Evolutionary conservation across 1,284 basidiomycete species (phyloP), one percentile per base, ranked within the genome.

Genomic region (Rhodotorula mucilaginosa): DNA sequence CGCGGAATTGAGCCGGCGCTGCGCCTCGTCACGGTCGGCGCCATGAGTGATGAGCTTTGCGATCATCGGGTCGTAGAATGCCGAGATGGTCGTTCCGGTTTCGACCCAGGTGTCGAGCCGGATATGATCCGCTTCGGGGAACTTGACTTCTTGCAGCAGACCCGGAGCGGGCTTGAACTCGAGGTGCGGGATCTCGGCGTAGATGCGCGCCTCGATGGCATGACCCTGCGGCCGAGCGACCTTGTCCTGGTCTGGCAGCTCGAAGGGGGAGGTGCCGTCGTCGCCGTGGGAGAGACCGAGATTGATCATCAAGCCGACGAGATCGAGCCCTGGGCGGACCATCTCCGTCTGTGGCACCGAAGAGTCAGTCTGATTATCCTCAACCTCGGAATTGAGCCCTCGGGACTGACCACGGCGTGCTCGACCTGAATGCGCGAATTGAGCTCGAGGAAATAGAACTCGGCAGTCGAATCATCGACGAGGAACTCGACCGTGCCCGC

Each of bases 121-220:
- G 26, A 73, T 64, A 60, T 60, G 70, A 5, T 52, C 78, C 29
- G 89, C 82, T 56, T 80, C 75, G 63, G 84, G 81, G 71, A 85
- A 78, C 1, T 80, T 72, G 64, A 94, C 86, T 80, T 93, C 90
- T 26, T 91, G 82, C 5, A 97, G 84, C 5, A 85, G 84, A 2
- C 93, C 94, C 26, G 92, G 93, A 79, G 96, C 93, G 1, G 93
- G 93, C 21, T 96, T 85, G 83, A 97, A 97, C 80, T 91, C 87
- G 59, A 91, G 91, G 77, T 92, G 86, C 23, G 93, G 92, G 77
- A 94, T 92, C 81, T 97, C 93, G 13, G 94, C 94, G 80, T 97
- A 97, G 75, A 97, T 95, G 47, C 69, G 65, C 7, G 70, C 86
- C 80, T 91, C 89, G 63, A 90, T 87, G 0, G 87, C 85, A 72